Base-by-base conservation (phyloP, 2,329 filamentous ascomycete species). In the Colletotrichum euphorbiae region DNA sequence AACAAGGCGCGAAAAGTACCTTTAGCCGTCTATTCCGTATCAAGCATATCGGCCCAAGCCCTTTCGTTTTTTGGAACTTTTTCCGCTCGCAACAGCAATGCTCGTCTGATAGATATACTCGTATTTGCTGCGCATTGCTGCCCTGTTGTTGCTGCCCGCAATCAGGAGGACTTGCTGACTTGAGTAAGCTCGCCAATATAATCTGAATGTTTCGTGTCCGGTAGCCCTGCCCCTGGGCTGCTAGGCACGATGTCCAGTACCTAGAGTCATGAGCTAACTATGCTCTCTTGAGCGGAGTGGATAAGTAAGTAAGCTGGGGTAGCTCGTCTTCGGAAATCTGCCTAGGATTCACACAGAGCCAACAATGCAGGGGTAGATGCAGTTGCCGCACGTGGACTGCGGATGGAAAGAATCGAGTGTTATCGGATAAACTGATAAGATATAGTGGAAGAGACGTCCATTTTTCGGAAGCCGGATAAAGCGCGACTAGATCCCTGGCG, bases 351-450 rank as follows among this genome's bases (percentile, higher is more conserved):
- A 58, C 28, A 24, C 38, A n/a, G 9, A 40, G 3, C 24, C 28
- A 42, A 31, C 61, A 68, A 28, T 52, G 46, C 38, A 58, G 21
- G 51, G 28, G 33, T 21, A 21, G 48, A 28, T 51, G 12, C 6
- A 38, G 36, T 48, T 15, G 13, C 11, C 17, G 42, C 57, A 19
- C 45, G 45, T 50, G 43, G 9, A n/a, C 15, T 28, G 21, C 21
- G 28, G 28, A 31, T 8, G 48, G 24, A 51, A 51, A n/a, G 12
- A 17, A 33, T 13, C 36, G 8, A 11, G 28, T 11, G 12, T 15
- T 9, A 15, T 50, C 66, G 66, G 62, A 69, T 38, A 51, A 69
- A 66, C 54, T 51, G 54, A 69, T 69, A 66, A 69, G 66, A 69
- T 66, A 28, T 28, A 28, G 6, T 28, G 4, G 28, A 69, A 36